Conservation (phyloP, 108 stramenopile genomes). For the Phaeodactylum tricornutum region DNA sequence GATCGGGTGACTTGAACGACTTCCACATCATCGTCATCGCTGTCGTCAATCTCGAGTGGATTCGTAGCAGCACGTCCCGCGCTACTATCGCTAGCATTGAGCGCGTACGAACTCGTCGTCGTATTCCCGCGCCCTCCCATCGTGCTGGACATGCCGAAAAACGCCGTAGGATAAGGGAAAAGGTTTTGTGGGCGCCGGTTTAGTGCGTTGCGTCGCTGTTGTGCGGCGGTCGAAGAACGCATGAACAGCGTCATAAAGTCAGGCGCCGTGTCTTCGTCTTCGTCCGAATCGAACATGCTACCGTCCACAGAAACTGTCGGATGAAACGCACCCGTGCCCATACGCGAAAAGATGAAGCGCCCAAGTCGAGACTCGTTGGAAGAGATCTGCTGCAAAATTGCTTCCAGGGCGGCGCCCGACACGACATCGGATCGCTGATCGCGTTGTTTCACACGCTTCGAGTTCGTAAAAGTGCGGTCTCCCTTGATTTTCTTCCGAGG, state of each 20-base stretch:
- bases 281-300: conserved; percentile 1
- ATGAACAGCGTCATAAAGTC: not conserved
- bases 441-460: conserved; percentile 51
- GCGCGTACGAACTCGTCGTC: conserved; percentile 19
- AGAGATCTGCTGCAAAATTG: conserved; percentile 10
- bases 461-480: conserved; percentile 24
- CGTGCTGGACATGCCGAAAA: not conserved
- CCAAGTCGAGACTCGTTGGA: not conserved
- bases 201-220: not conserved
- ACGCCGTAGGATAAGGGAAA: not conserved
- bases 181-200: too few species aligned
- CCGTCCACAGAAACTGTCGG: not conserved
- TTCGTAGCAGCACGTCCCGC: conserved; percentile 29
- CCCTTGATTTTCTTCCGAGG: conserved; percentile 15
- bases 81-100: conserved; percentile 22
- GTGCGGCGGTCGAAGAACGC: not conserved
- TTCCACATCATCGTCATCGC: conserved; percentile 21
- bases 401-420: conserved; percentile 25
- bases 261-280: not conserved
- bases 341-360: not conserved
- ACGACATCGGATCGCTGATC: conserved; percentile 50
- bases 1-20: conserved; percentile 10
- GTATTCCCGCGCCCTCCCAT: not conserved
- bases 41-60: conserved; percentile 33
- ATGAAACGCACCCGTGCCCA: not conserved